These are phyloP conservation scores for Paramecium tetraurelia DNA, from an alignment of 73 alveolate genomes.

Conservation along the genomic window DNA sequence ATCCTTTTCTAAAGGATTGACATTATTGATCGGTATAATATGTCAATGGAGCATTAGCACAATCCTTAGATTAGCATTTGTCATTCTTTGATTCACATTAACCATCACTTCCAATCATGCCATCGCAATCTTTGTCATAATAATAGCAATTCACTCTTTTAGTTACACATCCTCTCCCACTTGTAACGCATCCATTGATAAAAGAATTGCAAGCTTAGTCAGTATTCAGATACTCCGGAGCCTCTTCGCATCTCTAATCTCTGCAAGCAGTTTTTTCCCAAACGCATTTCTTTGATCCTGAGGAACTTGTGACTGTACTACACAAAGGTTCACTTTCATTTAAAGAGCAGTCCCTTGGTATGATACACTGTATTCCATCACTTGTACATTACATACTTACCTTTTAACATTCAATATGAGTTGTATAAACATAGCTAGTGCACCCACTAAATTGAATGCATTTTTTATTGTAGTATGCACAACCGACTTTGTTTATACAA, in stretches of 20 bases:
- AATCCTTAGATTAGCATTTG: neutral
- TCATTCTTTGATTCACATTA: neutral
- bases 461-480: neutral
- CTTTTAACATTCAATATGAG: neutral
- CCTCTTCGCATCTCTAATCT: constrained; percentile 4
- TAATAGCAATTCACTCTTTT: neutral
- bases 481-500: neutral
- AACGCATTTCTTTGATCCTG: constrained; percentile 24
- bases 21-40: neutral
- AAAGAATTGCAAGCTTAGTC: neutral
- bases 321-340: neutral
- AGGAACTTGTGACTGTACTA: neutral
- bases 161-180: neutral
- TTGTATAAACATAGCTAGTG: neutral
- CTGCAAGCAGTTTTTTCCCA: neutral
- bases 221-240: neutral
- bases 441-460: constrained; percentile 25
- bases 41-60: neutral
- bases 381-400: neutral
- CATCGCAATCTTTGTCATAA: neutral
- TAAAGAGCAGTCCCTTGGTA: neutral
- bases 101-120: constrained; percentile 24
- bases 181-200: constrained; percentile 12
- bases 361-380: neutral
- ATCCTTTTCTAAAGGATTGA: neutral